Conservation (phyloP, 306 rosid genomes). For the Cucumis melo region DNA sequence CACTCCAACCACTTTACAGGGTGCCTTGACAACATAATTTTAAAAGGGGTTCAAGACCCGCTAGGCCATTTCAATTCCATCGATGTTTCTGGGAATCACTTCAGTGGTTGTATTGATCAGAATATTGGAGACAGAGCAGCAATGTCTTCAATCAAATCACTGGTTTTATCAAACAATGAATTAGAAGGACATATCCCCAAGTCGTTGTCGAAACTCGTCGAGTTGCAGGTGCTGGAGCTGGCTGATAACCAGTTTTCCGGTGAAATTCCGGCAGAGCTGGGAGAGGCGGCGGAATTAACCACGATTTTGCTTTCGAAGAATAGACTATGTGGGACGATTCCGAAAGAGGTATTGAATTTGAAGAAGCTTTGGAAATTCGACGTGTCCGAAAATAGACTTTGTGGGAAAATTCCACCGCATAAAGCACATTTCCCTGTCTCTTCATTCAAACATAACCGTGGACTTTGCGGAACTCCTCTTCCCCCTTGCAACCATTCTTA, state of each 20-base stretch:
- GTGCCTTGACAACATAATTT: slow-evolving; percentile 11
- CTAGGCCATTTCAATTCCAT: slow-evolving; percentile 37
- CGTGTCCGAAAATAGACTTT: slow-evolving; percentile 29
- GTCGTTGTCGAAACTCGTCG: slow-evolving; percentile 25
- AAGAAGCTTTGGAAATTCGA: slow-evolving; percentile 22
- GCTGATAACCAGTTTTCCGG: slow-evolving; percentile 21
- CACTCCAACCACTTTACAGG: slow-evolving; percentile 38
- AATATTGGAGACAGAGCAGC: slow-evolving; percentile 22
- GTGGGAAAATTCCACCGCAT: slow-evolving; percentile 30
- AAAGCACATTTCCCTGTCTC: slow-evolving; percentile 24
- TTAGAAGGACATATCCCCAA: slow-evolving; percentile 31
- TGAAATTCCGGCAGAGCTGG: slow-evolving; percentile 27
- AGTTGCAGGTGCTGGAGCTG: slow-evolving; percentile 21
- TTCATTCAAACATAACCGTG: slow-evolving; percentile 30
- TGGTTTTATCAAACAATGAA: slow-evolving; percentile 25
- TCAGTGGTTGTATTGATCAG: slow-evolving; percentile 21
- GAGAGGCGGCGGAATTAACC: slow-evolving; percentile 12
- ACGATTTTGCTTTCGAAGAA: slow-evolving; percentile 25
- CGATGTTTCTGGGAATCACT: slow-evolving; percentile 28
- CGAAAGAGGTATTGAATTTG: slow-evolving; percentile 27
- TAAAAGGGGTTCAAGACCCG: slow-evolving; percentile 22
- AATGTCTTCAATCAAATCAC: slow-evolving; percentile 22
- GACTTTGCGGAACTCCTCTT: slow-evolving; percentile 51
- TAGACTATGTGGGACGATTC: slow-evolving; percentile 30
- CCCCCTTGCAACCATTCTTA: slow-evolving; percentile 35